These are phyloP conservation scores for Angomonas deanei DNA, from an alignment of 208 protist species.

Conservation along the genomic window DNA sequence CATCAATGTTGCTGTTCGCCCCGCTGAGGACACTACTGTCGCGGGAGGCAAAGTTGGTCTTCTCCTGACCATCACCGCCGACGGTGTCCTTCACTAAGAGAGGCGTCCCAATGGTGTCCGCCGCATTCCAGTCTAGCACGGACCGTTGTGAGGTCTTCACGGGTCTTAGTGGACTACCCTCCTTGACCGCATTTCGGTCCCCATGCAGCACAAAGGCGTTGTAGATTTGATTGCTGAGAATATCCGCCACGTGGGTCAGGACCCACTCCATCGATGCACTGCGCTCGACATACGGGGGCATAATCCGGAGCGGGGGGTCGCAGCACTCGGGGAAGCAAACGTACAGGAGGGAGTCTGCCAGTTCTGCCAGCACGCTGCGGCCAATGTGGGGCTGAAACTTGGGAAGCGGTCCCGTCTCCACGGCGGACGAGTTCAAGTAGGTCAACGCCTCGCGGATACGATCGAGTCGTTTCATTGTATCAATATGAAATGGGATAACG, in stretches of 20 bases:
- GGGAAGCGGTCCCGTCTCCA: neutral
- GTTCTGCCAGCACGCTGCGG: slow-evolving; percentile 27
- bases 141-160: slow-evolving; percentile 26
- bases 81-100: slow-evolving; percentile 7
- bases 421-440: slow-evolving; percentile 19
- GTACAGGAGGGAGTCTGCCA: slow-evolving; percentile 51
- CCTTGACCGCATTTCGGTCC: slow-evolving; percentile 22
- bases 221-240: slow-evolving; percentile 41
- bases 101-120: slow-evolving; percentile 8
- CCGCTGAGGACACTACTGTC: neutral
- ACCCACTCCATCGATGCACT: slow-evolving; percentile 43
- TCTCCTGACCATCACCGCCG: neutral
- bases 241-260: slow-evolving; percentile 44
- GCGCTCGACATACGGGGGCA: slow-evolving; percentile 20
- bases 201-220: slow-evolving; percentile 52
- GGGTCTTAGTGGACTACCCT: slow-evolving; percentile 15
- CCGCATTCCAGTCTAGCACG: slow-evolving; percentile 25
- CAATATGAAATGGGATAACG: neutral
- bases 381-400: slow-evolving; percentile 28
- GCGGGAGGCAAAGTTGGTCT: neutral
- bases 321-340: slow-evolving; percentile 54
- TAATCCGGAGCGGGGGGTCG: slow-evolving; percentile 22
- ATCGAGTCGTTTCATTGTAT: slow-evolving; percentile 48
- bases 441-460: slow-evolving; percentile 36
- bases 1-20: neutral